Evolutionary conservation across 2,329 filamentous ascomycete species (phyloP).

Genomic region (Hyphodiscus sp.): DNA sequence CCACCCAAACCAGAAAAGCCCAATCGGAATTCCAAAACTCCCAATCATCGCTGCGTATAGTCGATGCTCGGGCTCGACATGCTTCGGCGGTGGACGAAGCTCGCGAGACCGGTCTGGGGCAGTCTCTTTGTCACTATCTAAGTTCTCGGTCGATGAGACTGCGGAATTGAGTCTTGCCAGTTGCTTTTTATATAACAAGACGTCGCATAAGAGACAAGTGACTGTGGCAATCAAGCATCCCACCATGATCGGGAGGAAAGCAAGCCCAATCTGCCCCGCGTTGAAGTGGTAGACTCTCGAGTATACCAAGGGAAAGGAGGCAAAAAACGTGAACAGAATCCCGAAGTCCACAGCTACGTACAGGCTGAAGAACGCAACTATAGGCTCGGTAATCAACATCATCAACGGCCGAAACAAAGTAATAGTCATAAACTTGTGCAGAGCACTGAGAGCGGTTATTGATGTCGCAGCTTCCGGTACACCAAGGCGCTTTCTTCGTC

Average conservation of each 20-base stretch:
- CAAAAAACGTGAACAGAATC: conserved; percentile 47
- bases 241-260: conserved; percentile 7
- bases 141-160: not conserved
- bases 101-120: too few species aligned
- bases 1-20: conserved; percentile 33
- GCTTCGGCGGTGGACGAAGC: not conserved
- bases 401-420: conserved; percentile 35
- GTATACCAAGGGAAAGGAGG: conserved; percentile 43
- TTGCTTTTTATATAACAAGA: conserved; percentile 7
- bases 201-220: not conserved
- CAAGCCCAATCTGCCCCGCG: conserved; percentile 17
- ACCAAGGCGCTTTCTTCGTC: conserved; percentile 3
- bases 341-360: conserved; percentile 45
- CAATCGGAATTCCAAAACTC: conserved; percentile 36
- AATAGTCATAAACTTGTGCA: conserved; percentile 8
- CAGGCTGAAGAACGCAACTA: conserved; percentile 47
- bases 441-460: not conserved
- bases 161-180: not conserved
- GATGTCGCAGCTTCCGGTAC: not conserved
- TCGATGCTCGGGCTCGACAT: conserved; percentile 32
- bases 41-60: conserved; percentile 31
- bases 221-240: conserved; percentile 11
- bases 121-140: not conserved
- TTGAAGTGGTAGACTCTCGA: conserved; percentile 36
- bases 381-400: conserved; percentile 57